A percentile compares a stretch with the other conserved stretches of the same genome.
phyloP scores from a whole-genome alignment of 257 asterid species.

The Paraleonurus japonicus region DNA sequence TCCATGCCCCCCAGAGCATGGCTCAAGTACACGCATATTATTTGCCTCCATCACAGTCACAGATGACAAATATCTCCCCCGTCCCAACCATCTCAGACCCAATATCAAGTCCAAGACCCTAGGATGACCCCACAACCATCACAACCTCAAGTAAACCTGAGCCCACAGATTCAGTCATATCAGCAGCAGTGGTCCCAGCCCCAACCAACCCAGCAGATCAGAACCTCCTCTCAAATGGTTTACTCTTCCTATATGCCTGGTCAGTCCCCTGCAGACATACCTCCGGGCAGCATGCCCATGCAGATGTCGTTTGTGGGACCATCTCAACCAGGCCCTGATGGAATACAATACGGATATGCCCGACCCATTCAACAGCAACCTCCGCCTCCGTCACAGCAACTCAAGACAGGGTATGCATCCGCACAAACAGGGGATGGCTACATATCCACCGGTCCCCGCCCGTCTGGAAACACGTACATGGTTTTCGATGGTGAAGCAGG shows the following conservation, averaged over 20 bases:
- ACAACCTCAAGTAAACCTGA: conserved; percentile 59
- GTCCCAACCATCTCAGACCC: conserved; percentile 57
- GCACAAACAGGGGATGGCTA: conserved; percentile 64
- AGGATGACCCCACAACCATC: conserved; percentile 55
- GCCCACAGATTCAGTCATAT: conserved; percentile 60
- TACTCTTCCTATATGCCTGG: conserved; percentile 58
- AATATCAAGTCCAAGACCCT: conserved; percentile 65
- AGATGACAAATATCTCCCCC: conserved; percentile 41
- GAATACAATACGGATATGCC: conserved; percentile 56
- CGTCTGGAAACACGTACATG: conserved; percentile 60
- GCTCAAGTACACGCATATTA: conserved; percentile 59
- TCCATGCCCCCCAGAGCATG: conserved; percentile 60
- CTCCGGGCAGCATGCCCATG: conserved; percentile 65
- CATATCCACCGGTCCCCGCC: conserved; percentile 54
- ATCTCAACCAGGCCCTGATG: conserved; percentile 58
- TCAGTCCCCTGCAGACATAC: conserved; percentile 57
- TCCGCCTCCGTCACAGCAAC: conserved; percentile 55
- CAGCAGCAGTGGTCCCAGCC: conserved; percentile 81
- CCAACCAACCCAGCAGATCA: conserved; percentile 50
- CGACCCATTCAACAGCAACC: conserved; percentile 65
- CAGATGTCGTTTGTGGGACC: conserved; percentile 54
- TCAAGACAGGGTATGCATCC: conserved; percentile 44
- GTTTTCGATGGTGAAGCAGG: conserved; percentile 71
- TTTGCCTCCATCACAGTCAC: conserved; percentile 54
- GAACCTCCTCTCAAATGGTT: conserved; percentile 60